Percentiles rank a stretch among this genome's conserved stretches.
Evolutionary conservation across 106 monocot genomes (phyloP).

Genomic region (Allium cepa): DNA sequence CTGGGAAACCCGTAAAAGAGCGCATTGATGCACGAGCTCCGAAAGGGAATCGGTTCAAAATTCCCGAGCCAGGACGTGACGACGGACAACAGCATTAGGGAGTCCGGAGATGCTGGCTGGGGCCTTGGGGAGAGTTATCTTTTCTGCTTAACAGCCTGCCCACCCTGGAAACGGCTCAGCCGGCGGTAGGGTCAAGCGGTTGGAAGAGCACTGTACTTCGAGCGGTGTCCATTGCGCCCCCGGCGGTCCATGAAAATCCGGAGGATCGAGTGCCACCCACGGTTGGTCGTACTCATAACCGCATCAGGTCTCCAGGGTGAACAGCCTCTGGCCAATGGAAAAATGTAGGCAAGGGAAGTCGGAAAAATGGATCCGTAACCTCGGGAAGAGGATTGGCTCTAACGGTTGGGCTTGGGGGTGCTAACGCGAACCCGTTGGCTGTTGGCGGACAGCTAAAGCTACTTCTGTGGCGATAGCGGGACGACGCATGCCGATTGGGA

Average conservation of each 20-base stretch:
- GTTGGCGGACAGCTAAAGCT: conserved; percentile 22
- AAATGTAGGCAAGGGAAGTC: conserved; percentile 37
- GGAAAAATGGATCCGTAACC: conserved; percentile 28
- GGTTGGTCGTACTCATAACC: conserved; percentile 27
- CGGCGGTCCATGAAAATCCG: conserved; percentile 22
- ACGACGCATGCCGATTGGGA: conserved; percentile 10
- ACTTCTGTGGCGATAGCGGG: conserved; percentile 11
- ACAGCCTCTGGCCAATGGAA: conserved; percentile 25
- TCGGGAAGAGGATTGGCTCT: conserved; percentile 33
- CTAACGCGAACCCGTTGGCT: conserved; percentile 14
- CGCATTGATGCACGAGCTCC: conserved; percentile 7
- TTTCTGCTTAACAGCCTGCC: too few relatives aligned
- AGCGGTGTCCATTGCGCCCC: conserved; percentile 13
- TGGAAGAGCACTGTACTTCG: conserved; percentile 21
- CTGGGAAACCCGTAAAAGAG: too few relatives aligned
- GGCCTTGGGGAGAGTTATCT: conserved; percentile 28
- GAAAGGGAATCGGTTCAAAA: conserved; percentile 34
- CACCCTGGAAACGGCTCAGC: conserved; percentile 9
- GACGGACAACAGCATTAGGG: conserved; percentile 13
- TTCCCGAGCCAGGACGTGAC: conserved; percentile 23
- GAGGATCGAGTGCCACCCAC: conserved; percentile 17
- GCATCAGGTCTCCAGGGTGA: conserved; percentile 34
- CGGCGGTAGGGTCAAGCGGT: conserved; percentile 19
- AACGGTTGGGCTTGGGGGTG: conserved; percentile 23
- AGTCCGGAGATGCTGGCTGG: conserved; percentile 17